Conservation (phyloP, 1,284 basidiomycete genomes). For the Tilletia walkeri region DNA sequence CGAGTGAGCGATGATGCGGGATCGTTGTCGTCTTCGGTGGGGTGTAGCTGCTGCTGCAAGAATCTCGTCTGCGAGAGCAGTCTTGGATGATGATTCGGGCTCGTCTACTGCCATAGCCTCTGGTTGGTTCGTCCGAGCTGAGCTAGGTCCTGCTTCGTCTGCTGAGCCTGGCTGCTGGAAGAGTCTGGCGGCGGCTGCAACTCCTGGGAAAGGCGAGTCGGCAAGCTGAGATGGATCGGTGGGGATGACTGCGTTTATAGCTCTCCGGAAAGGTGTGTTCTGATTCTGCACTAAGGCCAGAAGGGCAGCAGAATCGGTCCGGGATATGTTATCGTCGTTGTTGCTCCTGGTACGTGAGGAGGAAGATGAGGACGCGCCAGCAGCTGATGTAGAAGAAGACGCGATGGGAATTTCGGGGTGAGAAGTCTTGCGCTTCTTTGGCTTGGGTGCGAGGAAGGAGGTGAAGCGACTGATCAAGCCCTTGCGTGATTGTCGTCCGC, state of each 20-base stretch:
- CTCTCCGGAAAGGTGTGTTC: background rate
- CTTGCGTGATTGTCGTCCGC: background rate
- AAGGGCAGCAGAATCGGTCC: slow-evolving; percentile 1
- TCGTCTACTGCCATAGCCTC: background rate
- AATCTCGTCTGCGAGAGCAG: background rate
- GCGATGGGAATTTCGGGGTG: background rate
- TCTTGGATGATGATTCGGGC: background rate
- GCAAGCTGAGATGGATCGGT: background rate
- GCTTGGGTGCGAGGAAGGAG: background rate
- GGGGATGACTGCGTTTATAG: background rate
- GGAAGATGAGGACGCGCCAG: background rate
- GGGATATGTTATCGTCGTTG: background rate
- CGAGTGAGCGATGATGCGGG: background rate
- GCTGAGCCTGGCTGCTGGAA: background rate
- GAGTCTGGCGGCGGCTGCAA: background rate
- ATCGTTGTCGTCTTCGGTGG: background rate
- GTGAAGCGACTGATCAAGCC: background rate
- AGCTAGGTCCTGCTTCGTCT: background rate
- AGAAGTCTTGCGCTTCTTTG: slow-evolving; percentile 1
- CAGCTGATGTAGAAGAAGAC: background rate
- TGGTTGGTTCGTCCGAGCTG: background rate
- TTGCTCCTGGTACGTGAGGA: background rate
- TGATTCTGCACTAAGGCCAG: background rate
- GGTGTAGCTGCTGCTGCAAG: background rate
- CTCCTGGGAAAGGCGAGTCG: background rate